These are phyloP conservation scores for Stagonosporopsis cucurbitacearum DNA, from an alignment of 2,329 filamentous ascomycete genomes.

Conservation along the genomic window DNA sequence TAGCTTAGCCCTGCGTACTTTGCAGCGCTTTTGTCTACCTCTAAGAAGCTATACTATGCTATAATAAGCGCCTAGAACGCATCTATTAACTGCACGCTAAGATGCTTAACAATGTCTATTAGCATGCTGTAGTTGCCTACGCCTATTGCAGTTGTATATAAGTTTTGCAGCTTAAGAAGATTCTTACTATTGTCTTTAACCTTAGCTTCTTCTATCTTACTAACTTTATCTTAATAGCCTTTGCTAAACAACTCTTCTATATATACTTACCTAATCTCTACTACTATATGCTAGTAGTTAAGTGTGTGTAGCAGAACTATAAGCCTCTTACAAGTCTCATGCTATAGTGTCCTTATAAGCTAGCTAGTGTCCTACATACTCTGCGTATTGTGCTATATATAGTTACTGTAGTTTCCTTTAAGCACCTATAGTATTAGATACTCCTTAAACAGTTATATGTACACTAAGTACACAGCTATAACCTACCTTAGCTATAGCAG, in stretches of 20 bases:
- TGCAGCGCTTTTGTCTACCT: background rate
- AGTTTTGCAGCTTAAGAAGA: conserved; percentile 19
- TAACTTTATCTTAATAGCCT: conserved; percentile 26
- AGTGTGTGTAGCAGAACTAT: conserved; percentile 21
- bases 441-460: background rate
- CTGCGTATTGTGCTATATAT: conserved; percentile 15
- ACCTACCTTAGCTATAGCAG: background rate
- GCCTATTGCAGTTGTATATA: conserved; percentile 10
- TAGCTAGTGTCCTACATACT: conserved; percentile 15
- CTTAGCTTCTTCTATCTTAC: conserved; percentile 26
- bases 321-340: conserved; percentile 23
- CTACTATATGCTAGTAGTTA: conserved; percentile 21
- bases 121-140: conserved; percentile 23
- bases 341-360: conserved; percentile 22
- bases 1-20: background rate
- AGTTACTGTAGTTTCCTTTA: conserved; percentile 16
- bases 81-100: conserved; percentile 27
- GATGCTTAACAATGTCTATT: conserved; percentile 29
- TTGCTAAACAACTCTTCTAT: conserved; percentile 22
- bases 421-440: too few relatives aligned
- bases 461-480: background rate
- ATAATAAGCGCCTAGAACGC: conserved; percentile 11
- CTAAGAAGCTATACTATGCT: background rate
- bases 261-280: conserved; percentile 21
- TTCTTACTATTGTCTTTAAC: conserved; percentile 20